Percentiles rank a stretch among this genome's conserved stretches.
phyloP scores from a whole-genome alignment of 2,329 filamentous ascomycete genomes.

The Pestalotiopsis fici region DNA sequence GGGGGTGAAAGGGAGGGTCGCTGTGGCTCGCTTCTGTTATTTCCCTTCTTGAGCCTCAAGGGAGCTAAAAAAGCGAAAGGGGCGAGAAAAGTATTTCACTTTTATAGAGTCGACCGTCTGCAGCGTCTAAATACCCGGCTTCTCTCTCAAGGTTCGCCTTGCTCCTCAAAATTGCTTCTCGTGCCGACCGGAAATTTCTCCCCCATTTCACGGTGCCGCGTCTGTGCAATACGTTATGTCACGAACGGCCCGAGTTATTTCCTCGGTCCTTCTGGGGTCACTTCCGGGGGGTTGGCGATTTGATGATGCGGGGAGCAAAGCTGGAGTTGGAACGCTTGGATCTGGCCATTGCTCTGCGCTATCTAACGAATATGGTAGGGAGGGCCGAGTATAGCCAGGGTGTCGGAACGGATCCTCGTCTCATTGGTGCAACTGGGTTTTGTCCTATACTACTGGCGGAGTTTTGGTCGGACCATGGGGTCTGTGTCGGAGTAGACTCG shows the following conservation, averaged over 20 bases:
- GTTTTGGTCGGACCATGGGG: background rate
- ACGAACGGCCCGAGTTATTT: conserved; percentile 1
- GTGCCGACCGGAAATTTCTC: background rate
- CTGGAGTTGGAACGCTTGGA: background rate
- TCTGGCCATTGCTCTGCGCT: background rate
- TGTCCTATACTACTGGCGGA: background rate
- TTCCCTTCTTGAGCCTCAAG: background rate
- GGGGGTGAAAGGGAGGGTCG: background rate
- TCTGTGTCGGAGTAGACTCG: background rate
- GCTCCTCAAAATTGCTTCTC: background rate
- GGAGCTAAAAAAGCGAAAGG: background rate
- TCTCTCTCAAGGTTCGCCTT: background rate
- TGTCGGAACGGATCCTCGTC: background rate
- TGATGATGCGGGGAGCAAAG: conserved; percentile 3
- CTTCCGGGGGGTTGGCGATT: background rate
- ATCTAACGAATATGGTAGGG: background rate
- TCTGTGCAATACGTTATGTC: background rate
- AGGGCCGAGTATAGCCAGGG: conserved; percentile 2
- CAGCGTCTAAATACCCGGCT: background rate
- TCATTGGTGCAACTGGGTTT: background rate
- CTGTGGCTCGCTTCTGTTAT: background rate
- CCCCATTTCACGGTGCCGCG: background rate
- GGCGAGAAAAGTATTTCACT: background rate
- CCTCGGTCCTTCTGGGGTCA: conserved; percentile 2
- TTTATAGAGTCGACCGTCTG: background rate